Conservation (phyloP, 2,329 filamentous ascomycete genomes). For the Ascosphaera apis region DNA sequence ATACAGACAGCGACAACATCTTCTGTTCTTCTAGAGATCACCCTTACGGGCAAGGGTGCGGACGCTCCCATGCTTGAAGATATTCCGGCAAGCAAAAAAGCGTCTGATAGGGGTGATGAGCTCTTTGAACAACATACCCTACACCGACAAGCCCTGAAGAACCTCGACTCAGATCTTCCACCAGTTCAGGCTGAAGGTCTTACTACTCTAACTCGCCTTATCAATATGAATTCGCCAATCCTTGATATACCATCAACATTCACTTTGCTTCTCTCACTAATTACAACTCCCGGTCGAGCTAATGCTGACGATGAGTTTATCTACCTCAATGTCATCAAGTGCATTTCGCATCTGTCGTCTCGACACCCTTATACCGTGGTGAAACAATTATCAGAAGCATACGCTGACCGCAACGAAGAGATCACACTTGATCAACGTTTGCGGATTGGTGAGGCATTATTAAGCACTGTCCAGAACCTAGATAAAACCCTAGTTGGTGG, state of each 20-base stretch:
- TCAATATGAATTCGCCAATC: conserved; percentile 19
- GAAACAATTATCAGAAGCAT: conserved; percentile 18
- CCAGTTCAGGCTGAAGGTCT: conserved; percentile 23
- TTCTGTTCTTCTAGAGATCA: conserved; percentile 21
- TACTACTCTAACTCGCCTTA: conserved; percentile 16
- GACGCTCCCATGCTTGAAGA: conserved; percentile 8
- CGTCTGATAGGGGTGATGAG: conserved; percentile 12
- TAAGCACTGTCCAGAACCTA: conserved; percentile 19
- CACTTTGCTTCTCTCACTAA: conserved; percentile 17
- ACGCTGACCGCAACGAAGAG: conserved; percentile 17
- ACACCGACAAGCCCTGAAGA: conserved; percentile 19
- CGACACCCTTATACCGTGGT: conserved; percentile 19
- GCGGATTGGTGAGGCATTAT: conserved; percentile 18
- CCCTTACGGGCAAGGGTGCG: conserved; percentile 8
- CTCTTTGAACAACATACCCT: conserved; percentile 10
- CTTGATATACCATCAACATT: conserved; percentile 21
- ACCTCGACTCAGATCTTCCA: conserved; percentile 18
- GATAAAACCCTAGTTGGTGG: conserved; percentile 16
- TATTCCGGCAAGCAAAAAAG: conserved; percentile 5
- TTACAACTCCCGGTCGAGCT: conserved; percentile 7
- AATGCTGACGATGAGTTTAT: conserved; percentile 18
- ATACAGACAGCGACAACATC: conserved; percentile 18
- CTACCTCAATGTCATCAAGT: conserved; percentile 21
- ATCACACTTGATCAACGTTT: conserved; percentile 17
- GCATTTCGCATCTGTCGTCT: conserved; percentile 18